Evolutionary conservation across 2,329 filamentous ascomycete species (phyloP).

Genomic region (Claviceps cyperi): DNA sequence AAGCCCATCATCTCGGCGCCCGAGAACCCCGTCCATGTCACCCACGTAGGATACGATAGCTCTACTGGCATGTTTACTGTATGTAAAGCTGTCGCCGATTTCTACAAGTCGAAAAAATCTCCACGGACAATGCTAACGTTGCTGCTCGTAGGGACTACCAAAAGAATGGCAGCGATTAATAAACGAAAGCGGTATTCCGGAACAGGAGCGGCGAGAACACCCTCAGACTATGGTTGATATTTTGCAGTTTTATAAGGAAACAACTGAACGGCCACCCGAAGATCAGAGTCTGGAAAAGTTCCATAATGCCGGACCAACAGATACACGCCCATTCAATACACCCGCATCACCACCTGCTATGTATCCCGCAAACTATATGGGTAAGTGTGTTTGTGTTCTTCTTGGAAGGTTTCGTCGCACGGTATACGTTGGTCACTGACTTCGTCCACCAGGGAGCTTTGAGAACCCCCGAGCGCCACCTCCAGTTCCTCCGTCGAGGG

Average conservation of each 20-base stretch:
- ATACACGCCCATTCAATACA: constrained; percentile 30
- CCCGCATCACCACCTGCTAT: constrained; percentile 37
- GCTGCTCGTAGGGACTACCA: constrained; percentile 58
- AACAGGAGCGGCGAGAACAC: constrained; percentile 90
- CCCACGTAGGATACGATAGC: constrained; percentile 95
- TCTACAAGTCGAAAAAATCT: not conserved
- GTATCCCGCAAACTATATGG: constrained; percentile 39
- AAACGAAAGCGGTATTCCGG: constrained; percentile 88
- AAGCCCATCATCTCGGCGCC: constrained; percentile 93
- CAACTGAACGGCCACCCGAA: constrained; percentile 63
- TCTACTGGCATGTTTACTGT: constrained; percentile 93
- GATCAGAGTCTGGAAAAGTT: constrained; percentile 94
- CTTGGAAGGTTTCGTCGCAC: constrained; percentile 25
- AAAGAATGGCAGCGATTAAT: constrained; percentile 97
- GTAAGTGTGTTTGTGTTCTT: constrained; percentile 48
- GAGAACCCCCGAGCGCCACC: constrained; percentile 91
- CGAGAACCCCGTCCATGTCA: constrained; percentile 94
- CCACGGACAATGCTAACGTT: constrained; percentile 6
- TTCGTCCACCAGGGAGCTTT: constrained; percentile 53
- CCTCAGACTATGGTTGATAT: constrained; percentile 93
- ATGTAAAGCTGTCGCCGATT: not conserved
- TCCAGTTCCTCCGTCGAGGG: constrained; percentile 54
- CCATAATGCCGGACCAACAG: constrained; percentile 59
- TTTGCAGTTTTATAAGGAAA: constrained; percentile 94
- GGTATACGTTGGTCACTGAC: not conserved